Conservation (phyloP, 768 basidiomycete genomes). For the Chiua virens region DNA sequence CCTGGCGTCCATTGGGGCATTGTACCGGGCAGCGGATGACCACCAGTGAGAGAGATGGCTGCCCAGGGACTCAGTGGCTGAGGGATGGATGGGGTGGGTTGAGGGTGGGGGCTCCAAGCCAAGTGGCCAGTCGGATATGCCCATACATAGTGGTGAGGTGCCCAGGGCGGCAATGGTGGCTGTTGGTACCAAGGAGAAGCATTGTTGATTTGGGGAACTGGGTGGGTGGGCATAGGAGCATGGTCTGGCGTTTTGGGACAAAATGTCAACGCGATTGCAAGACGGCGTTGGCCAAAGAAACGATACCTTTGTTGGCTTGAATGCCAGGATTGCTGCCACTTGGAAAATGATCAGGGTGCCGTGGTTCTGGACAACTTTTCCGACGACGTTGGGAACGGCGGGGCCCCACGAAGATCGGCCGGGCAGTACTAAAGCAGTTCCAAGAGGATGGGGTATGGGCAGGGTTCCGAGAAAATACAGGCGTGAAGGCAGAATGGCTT, state of each 20-base stretch:
- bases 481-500: conserved; percentile 16
- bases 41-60: conserved; percentile 18
- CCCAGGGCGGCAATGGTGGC: conserved; percentile 12
- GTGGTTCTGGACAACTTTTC: conserved; percentile 2
- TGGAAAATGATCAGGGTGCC: conserved; percentile 15
- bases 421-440: conserved; percentile 1
- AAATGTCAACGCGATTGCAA: conserved; percentile 2
- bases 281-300: not conserved
- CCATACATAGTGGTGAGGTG: conserved; percentile 25
- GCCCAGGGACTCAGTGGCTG: conserved; percentile 15
- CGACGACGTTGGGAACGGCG: conserved; percentile 8
- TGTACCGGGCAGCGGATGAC: conserved; percentile 22
- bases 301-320: conserved; percentile 18
- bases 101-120: conserved; percentile 28
- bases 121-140: conserved; percentile 22
- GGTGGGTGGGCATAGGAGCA: not conserved
- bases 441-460: not conserved
- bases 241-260: conserved; percentile 7
- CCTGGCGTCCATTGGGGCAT: conserved; percentile 28
- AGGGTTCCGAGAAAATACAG: conserved; percentile 16
- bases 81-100: conserved; percentile 7
- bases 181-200: conserved; percentile 1
- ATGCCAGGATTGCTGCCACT: conserved; percentile 21
- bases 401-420: conserved; percentile 16
- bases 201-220: not conserved